These are phyloP conservation scores for Euphorbia schlechtendalii DNA, from an alignment of 441 rosid genomes.

Conservation along the genomic window DNA sequence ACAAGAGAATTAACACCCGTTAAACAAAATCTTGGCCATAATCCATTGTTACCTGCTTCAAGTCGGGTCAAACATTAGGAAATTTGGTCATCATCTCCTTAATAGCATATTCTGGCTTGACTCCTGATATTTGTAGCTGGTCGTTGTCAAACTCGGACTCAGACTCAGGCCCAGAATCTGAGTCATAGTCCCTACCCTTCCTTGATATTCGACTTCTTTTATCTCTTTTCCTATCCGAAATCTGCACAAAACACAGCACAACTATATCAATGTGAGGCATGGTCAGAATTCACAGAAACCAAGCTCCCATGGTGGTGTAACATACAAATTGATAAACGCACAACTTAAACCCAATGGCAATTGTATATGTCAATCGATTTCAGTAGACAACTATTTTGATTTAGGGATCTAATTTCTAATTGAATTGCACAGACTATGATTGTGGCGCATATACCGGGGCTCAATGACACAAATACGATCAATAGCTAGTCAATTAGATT, in stretches of 20 bases:
- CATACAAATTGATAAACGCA: neutral
- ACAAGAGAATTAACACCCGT: too few species aligned
- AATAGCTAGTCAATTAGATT: too few species aligned
- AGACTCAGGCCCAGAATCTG: slow-evolving; percentile 29
- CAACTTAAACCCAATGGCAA: too few species aligned
- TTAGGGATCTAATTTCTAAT: too few species aligned
- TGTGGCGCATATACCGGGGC: too few species aligned
- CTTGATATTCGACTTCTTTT: slow-evolving; percentile 38
- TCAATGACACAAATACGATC: too few species aligned
- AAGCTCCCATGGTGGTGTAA: neutral
- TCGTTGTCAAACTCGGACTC: slow-evolving; percentile 27
- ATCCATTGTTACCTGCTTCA: slow-evolving; percentile 82
- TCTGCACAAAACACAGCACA: neutral
- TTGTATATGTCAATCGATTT: too few species aligned
- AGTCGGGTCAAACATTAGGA: slow-evolving; percentile 58
- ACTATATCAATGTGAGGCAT: neutral
- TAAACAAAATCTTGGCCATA: too few species aligned
- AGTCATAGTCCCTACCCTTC: slow-evolving; percentile 35
- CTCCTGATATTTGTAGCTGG: too few species aligned
- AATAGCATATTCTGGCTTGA: slow-evolving; percentile 44
- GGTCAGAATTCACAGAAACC: neutral
- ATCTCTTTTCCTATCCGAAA: slow-evolving; percentile 33
- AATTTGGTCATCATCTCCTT: slow-evolving; percentile 50
- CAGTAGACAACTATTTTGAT: too few species aligned
- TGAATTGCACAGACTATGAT: too few species aligned